A percentile compares a stretch with the other conserved stretches of the same genome.
These are phyloP conservation scores for Podila epigama DNA, from an alignment of 192 early-diverging fungal species.

Conservation along the genomic window DNA sequence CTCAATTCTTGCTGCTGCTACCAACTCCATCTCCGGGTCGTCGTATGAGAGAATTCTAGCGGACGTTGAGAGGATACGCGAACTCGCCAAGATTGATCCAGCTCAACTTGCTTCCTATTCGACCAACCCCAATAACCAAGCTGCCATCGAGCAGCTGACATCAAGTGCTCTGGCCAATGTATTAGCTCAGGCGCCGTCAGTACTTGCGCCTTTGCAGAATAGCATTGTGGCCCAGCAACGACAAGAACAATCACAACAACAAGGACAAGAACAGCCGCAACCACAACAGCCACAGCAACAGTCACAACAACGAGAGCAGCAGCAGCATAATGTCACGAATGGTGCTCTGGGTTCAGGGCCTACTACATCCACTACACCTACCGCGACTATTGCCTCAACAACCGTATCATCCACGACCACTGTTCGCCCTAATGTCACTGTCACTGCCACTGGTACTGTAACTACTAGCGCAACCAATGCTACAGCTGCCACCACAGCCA, in stretches of 20 bases:
- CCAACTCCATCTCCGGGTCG: constrained; percentile 26
- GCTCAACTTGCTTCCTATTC: constrained; percentile 40
- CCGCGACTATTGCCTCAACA: too few species aligned
- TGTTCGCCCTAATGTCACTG: too few species aligned
- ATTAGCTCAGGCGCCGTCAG: constrained; percentile 25
- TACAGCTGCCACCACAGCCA: too few species aligned
- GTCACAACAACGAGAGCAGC: constrained; percentile 14
- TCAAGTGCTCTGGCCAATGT: constrained; percentile 45
- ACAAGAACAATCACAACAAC: constrained; percentile 15
- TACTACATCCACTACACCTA: too few species aligned
- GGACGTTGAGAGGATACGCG: constrained; percentile 36
- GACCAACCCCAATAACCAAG: constrained; percentile 48
- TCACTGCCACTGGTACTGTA: too few species aligned
- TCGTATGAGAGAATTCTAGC: constrained; percentile 44
- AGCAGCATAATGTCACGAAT: constrained; percentile 29
- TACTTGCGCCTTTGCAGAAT: constrained; percentile 9
- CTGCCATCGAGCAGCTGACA: constrained; percentile 40
- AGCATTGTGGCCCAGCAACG: constrained; percentile 21
- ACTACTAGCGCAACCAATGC: too few species aligned
- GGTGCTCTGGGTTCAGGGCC: too few species aligned
- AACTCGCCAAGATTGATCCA: constrained; percentile 42
- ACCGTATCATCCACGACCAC: too few species aligned
- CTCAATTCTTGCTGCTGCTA: constrained; percentile 1
- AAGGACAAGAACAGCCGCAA: too few species aligned
- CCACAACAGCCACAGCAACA: constrained; percentile 32